Base-by-base conservation (phyloP, 2,329 filamentous ascomycete genomes). In the Exophiala alcalophila region DNA sequence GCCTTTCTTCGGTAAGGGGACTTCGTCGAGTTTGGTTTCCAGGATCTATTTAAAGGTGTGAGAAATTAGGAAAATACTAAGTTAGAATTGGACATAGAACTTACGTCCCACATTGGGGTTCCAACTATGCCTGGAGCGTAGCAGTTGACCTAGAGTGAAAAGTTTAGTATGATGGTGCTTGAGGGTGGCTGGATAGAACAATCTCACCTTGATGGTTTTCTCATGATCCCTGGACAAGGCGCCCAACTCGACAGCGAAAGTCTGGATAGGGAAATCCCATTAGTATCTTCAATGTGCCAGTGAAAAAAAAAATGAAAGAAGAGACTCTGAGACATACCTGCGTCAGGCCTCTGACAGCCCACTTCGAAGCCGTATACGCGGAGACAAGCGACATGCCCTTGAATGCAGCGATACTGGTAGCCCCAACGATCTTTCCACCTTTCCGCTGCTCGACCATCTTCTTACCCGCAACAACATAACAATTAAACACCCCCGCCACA, bases 51-150 rank as follows among this genome's bases (percentile, higher is more conserved):
- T 5, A 18, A n/a, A n/a, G n/a, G n/a, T n/a, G n/a, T n/a, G n/a
- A n/a, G n/a, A n/a, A n/a, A n/a, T n/a, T n/a, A n/a, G n/a, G n/a
- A n/a, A n/a, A n/a, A n/a, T n/a, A n/a, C n/a, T n/a, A n/a, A n/a
- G n/a, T n/a, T n/a, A n/a, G n/a, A n/a, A n/a, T n/a, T n/a, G n/a
- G n/a, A n/a, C n/a, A n/a, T n/a, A n/a, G n/a, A 80, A 42, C 84
- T 83, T 1, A 77, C 57, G 28, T 83, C 79, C 81, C 80, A 84
- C 80, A 84, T 84, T 0, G 69, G 66, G 0, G 80, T 84, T 0
- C 73, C 78, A 0, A 85, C 78, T 30, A 85, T 81, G 0, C 82
- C 82, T 0, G 81, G 81, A 0, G 78, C 80, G 54, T 84, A 84
- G 0, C 74, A 73, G 52, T 84, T 85, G 12, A 76, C 80, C 0